These are phyloP conservation scores for Amauroascus verrucosus DNA, from an alignment of 2,329 filamentous ascomycete species.

Conservation along the genomic window DNA sequence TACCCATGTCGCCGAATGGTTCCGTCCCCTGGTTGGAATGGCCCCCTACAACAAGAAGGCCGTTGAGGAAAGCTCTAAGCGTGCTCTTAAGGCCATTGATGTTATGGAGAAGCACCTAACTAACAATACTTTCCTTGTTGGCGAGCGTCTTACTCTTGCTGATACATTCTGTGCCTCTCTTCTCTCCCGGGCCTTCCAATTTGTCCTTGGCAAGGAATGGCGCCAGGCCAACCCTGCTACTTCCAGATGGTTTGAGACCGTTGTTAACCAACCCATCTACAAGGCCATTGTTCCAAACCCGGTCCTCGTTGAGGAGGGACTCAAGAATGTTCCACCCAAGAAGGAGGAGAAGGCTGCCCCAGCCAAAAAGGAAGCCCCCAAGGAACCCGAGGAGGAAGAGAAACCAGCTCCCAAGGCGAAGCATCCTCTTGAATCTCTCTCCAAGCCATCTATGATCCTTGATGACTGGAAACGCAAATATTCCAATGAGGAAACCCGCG, in stretches of 20 bases:
- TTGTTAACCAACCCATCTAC: conserved; percentile 88
- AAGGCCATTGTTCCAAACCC: conserved; percentile 65
- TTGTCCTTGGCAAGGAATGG: conserved; percentile 87
- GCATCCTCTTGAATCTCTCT: conserved; percentile 83
- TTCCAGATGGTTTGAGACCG: conserved; percentile 88
- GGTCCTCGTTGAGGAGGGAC: conserved; percentile 68
- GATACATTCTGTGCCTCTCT: conserved; percentile 77
- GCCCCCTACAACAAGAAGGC: conserved; percentile 96
- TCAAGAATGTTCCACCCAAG: conserved; percentile 66
- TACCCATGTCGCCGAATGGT: conserved; percentile 63
- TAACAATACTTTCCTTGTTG: conserved; percentile 92
- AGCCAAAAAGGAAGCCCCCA: conserved; percentile 44
- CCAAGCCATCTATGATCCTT: conserved; percentile 67
- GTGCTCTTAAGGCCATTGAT: conserved; percentile 54
- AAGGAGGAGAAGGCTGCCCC: conserved; percentile 48
- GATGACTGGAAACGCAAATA: conserved; percentile 99
- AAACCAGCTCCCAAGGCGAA: conserved; percentile 74
- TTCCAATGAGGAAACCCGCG: conserved; percentile 84
- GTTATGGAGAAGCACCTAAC: conserved; percentile 79
- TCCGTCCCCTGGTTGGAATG: conserved; percentile 71
- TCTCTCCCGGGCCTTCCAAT: conserved; percentile 80
- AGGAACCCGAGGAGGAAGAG: conserved; percentile 50
- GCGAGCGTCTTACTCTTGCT: conserved; percentile 93
- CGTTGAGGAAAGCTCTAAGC: conserved; percentile 70
- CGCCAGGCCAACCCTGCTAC: conserved; percentile 72